Percentiles rank a stretch among this genome's conserved stretches.
phyloP scores from a whole-genome alignment of 2,329 filamentous ascomycete genomes.

The Nothomitra cinnamomea region DNA sequence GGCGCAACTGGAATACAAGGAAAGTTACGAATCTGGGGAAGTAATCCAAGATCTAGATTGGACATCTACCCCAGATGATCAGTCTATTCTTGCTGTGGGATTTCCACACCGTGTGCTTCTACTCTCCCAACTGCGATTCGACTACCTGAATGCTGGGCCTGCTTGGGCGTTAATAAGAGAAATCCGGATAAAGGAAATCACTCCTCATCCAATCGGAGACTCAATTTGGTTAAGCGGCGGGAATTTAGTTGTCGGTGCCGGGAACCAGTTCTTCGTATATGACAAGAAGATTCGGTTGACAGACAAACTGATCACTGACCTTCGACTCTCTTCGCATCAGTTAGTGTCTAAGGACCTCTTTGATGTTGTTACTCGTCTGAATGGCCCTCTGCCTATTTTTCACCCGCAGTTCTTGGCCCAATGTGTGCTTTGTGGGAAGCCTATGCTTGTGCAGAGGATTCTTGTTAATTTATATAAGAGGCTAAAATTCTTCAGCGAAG shows the following conservation, averaged over 20 bases:
- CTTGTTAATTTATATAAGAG: constrained; percentile 55
- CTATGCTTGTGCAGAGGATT: constrained; percentile 50
- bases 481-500: constrained; percentile 68
- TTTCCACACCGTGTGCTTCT: constrained; percentile 75
- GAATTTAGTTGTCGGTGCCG: constrained; percentile 71
- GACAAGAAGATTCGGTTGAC: constrained; percentile 55
- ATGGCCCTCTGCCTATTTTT: constrained; percentile 75
- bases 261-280: constrained; percentile 79
- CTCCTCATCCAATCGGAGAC: constrained; percentile 80
- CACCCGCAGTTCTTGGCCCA: constrained; percentile 84
- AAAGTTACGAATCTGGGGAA: constrained; percentile 56
- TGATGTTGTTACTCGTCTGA: constrained; percentile 65
- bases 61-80: constrained; percentile 78
- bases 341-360: constrained; percentile 51
- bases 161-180: constrained; percentile 77
- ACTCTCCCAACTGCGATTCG: constrained; percentile 74
- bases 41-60: constrained; percentile 78
- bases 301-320: constrained; percentile 39
- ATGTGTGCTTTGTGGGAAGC: constrained; percentile 69
- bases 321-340: constrained; percentile 31
- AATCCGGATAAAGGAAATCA: constrained; percentile 63
- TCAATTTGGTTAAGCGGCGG: constrained; percentile 82
- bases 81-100: constrained; percentile 81
- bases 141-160: constrained; percentile 77
- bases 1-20: constrained; percentile 63